phyloP scores from a whole-genome alignment of 2,329 filamentous ascomycete genomes.

The Aspergillus cejpii region DNA sequence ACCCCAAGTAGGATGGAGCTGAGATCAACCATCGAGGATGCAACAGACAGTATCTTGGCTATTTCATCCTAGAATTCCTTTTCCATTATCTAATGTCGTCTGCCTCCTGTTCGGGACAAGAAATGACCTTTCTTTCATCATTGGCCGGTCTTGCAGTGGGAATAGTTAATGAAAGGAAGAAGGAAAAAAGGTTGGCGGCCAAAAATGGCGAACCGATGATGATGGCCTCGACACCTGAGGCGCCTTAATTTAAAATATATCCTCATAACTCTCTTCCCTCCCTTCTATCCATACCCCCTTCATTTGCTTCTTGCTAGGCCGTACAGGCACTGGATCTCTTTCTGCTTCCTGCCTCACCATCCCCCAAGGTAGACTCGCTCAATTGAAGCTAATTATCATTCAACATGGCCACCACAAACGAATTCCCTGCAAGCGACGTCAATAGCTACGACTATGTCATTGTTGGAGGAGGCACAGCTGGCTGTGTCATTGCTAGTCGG shows the following conservation, averaged over 20 bases:
- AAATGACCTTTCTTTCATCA: not conserved
- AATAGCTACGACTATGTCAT: slow-evolving; percentile 76
- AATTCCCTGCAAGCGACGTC: slow-evolving; percentile 57
- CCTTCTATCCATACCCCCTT: slow-evolving; percentile 5
- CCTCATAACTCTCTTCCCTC: slow-evolving; percentile 1
- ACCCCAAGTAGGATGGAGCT: not conserved
- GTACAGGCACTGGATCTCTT: not conserved
- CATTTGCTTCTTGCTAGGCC: slow-evolving; percentile 1
- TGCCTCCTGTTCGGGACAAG: not conserved
- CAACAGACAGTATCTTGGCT: not conserved
- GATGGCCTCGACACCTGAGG: not conserved
- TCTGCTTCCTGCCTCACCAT: slow-evolving; percentile 8
- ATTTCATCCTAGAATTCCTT: too few relatives aligned
- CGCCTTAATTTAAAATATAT: not conserved
- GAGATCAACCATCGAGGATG: not conserved
- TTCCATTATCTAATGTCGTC: not conserved
- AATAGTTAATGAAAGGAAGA: not conserved
- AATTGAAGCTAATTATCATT: slow-evolving; percentile 7
- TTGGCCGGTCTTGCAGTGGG: not conserved
- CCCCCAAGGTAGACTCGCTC: not conserved
- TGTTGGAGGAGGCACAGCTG: slow-evolving; percentile 77
- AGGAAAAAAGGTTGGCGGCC: not conserved
- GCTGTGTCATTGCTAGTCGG: slow-evolving; percentile 74
- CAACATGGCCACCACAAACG: slow-evolving; percentile 59
- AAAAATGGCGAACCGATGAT: not conserved